Percentiles rank a stretch among this genome's conserved stretches.
Evolutionary conservation across 352 stramenopile species (phyloP).

Genomic region (Pythium monospermum): DNA sequence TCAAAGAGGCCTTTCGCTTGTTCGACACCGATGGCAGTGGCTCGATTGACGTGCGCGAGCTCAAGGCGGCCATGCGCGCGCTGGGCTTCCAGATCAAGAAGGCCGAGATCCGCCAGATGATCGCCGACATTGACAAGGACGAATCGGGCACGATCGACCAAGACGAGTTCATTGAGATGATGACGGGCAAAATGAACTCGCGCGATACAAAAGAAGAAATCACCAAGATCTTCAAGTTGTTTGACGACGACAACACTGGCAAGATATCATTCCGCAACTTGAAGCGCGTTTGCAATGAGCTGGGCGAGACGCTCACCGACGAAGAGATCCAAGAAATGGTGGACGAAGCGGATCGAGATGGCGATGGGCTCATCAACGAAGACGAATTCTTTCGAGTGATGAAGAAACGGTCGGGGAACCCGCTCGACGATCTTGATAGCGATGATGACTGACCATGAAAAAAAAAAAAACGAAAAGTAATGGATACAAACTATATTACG

Average conservation of each 20-base stretch:
- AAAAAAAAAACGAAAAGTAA: neutral
- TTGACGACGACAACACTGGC: constrained; percentile 93
- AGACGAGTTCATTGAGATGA: constrained; percentile 95
- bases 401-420: constrained; percentile 93
- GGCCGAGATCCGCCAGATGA: constrained; percentile 90
- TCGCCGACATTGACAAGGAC: constrained; percentile 93
- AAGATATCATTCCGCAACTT: constrained; percentile 95
- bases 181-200: constrained; percentile 92
- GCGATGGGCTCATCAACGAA: constrained; percentile 92
- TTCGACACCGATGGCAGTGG: constrained; percentile 92
- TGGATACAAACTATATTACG: too few relatives aligned
- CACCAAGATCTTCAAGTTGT: constrained; percentile 94
- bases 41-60: constrained; percentile 89
- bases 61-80: constrained; percentile 93
- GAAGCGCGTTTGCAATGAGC: constrained; percentile 89
- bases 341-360: constrained; percentile 91
- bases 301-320: constrained; percentile 63
- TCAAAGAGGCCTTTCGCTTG: constrained; percentile 93
- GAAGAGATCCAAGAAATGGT: constrained; percentile 94
- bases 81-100: constrained; percentile 94
- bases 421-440: constrained; percentile 87
- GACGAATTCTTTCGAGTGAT: constrained; percentile 96
- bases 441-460: constrained; percentile 72
- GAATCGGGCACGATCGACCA: constrained; percentile 85
- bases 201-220: constrained; percentile 90